Evolutionary conservation across 2,329 filamentous ascomycete genomes (phyloP).

Genomic region (Penicillium sp.): DNA sequence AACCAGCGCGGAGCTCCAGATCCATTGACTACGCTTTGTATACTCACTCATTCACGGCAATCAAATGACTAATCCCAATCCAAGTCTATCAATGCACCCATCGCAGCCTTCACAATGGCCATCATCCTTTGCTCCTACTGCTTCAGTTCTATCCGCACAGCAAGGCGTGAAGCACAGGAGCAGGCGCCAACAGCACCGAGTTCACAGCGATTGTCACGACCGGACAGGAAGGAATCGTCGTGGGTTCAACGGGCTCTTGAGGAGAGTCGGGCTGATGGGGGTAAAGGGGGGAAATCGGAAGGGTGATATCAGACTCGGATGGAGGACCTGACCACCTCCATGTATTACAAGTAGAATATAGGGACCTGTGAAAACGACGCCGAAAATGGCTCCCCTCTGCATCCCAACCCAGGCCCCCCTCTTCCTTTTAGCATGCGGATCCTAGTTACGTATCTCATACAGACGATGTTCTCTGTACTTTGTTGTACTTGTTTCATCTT

Average conservation of each 20-base stretch:
- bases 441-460: too few relatives aligned
- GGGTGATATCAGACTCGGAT: neutral
- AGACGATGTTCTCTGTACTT: too few relatives aligned
- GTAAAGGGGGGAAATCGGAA: conserved; percentile 9
- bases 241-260: conserved; percentile 37
- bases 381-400: too few relatives aligned
- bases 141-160: conserved; percentile 63
- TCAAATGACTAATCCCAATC: neutral
- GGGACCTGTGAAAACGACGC: too few relatives aligned
- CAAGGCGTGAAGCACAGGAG: conserved; percentile 64
- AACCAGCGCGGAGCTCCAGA: neutral
- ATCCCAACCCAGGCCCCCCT: too few relatives aligned
- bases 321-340: neutral
- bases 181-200: conserved; percentile 34
- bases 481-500: too few relatives aligned
- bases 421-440: too few relatives aligned
- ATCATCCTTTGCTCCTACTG: conserved; percentile 60
- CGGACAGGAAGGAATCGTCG: conserved; percentile 28
- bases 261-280: conserved; percentile 26
- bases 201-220: conserved; percentile 46
- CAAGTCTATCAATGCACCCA: conserved; percentile 57
- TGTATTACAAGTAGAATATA: too few relatives aligned
- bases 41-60: neutral
- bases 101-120: conserved; percentile 64
- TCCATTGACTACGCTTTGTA: neutral